Evolutionary conservation across 2,329 filamentous ascomycete species (phyloP).

Genomic region (Diaporthe sp.): DNA sequence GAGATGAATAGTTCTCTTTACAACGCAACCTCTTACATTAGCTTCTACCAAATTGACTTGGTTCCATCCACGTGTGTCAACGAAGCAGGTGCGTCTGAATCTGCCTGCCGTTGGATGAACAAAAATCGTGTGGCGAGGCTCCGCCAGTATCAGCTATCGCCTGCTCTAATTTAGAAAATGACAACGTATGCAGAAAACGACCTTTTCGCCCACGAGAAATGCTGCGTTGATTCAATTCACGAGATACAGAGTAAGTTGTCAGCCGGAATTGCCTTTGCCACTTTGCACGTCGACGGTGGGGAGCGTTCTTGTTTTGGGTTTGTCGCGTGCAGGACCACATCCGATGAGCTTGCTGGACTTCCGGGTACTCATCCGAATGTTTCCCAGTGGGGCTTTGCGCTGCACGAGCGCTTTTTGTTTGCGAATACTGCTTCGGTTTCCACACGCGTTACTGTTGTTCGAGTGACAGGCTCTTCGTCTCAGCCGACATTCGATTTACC

Average conservation of each 20-base stretch:
- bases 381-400: neutral
- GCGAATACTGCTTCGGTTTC: neutral
- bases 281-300: too few species aligned
- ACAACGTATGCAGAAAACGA: neutral
- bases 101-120: neutral
- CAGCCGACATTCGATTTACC: neutral
- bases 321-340: neutral
- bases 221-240: neutral
- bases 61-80: neutral
- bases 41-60: neutral
- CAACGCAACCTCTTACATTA: neutral
- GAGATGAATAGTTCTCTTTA: neutral
- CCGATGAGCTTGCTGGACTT: neutral
- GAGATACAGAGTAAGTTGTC: neutral
- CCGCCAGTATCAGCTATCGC: neutral
- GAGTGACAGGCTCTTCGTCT: neutral
- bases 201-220: neutral
- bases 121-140: neutral
- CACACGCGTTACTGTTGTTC: neutral
- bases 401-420: neutral
- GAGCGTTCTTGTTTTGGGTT: neutral
- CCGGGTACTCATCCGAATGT: slow-evolving; percentile 16
- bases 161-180: neutral
- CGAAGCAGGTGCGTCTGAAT: neutral
- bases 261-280: neutral